Conservation (phyloP, 306 rosid genomes). For the Prunus mira region DNA sequence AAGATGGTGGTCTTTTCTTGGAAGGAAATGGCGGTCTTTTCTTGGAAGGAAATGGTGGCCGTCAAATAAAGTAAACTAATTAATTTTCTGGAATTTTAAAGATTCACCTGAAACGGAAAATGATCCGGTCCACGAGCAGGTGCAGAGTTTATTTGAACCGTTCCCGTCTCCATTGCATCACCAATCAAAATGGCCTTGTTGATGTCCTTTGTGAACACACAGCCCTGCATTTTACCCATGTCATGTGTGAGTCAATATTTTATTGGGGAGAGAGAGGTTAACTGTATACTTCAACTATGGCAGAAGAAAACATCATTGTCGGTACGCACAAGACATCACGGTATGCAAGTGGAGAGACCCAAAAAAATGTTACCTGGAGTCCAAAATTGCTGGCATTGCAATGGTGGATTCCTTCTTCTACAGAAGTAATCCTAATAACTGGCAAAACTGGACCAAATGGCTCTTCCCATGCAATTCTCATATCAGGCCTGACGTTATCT, state of each 20-base stretch:
- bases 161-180: slow-evolving; percentile 97
- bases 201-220: slow-evolving; percentile 88
- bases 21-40: background rate
- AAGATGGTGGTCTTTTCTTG: background rate
- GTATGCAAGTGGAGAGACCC: background rate
- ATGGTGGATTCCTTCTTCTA: slow-evolving; percentile 98
- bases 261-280: background rate
- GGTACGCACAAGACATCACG: too few relatives aligned
- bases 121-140: slow-evolving; percentile 99
- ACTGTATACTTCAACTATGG: too few relatives aligned
- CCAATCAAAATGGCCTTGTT: slow-evolving; percentile 91
- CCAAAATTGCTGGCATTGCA: slow-evolving; percentile 99
- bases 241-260: slow-evolving; percentile 2
- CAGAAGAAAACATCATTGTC: too few relatives aligned
- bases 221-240: slow-evolving; percentile 53
- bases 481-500: slow-evolving; percentile 87
- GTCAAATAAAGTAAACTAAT: background rate
- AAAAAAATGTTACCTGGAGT: slow-evolving; percentile 62
- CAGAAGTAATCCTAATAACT: slow-evolving; percentile 70
- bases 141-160: slow-evolving; percentile 96
- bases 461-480: slow-evolving; percentile 99
- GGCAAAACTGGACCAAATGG: slow-evolving; percentile 97
- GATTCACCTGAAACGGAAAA: slow-evolving; percentile 86
- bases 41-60: background rate
- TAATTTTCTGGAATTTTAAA: background rate